Base-by-base conservation (phyloP, 371 early-diverging fungal genomes). In the Gilbertella persicaria region DNA sequence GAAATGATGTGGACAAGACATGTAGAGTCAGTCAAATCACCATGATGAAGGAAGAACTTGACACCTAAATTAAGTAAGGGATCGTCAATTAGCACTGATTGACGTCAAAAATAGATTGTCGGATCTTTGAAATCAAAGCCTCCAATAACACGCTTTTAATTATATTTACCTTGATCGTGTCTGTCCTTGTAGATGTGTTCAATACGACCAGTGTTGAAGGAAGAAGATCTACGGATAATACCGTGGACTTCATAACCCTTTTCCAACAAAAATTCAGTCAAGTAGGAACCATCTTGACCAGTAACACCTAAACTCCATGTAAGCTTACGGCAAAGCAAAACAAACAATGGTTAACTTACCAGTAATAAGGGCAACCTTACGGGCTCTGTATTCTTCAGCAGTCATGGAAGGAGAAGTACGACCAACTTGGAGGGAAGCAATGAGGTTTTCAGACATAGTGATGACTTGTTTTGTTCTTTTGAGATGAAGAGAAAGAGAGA, bases 221-320 rank as follows among this genome's bases (percentile, higher is more conserved):
- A 88, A 30, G 88, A 88, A n/a, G 90, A 90, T 24, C 91, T 72
- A 47, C 92, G 85, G 52, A 92, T 90, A 55, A 92, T 87, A 57
- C 92, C 92, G 55, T 92, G 92, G 12, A 92, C 92, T 53, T 78
- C 82, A 66, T 92, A 92, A 54, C 89, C 91, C 75, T 89, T 89
- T 35, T 65, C 65, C 53, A 91, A 69, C 39, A 92, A 73, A 28
- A 89, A 82, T 62, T 92, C 92, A 0, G 85, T 75, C 42, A 92
- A 77, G 66, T 92, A 92, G 45, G 85, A 84, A 44, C 92, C 92
- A 70, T 90, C 92, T 70, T 92, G 92, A 49, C 92, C 92, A 47
- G 90, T 92, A 58, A 92, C 88, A 70, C 92, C 92, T 39, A 46
- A 14, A n/a, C n/a, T n/a, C n/a, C n/a, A n/a, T n/a, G n/a, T n/a